These are phyloP conservation scores for Xylaria hypoxylon DNA, from an alignment of 2,329 filamentous ascomycete species.

Conservation along the genomic window DNA sequence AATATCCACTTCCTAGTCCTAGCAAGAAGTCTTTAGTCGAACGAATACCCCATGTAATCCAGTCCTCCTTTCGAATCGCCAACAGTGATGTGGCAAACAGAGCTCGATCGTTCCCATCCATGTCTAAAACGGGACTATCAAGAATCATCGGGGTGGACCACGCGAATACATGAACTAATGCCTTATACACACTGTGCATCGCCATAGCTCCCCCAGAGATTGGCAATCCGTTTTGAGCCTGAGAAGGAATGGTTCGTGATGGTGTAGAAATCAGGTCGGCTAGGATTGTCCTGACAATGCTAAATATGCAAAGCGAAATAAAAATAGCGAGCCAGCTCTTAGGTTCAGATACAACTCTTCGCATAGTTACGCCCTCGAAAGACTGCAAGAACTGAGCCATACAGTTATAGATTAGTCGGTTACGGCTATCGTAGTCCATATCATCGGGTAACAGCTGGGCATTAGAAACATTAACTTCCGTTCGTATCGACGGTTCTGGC, in stretches of 20 bases:
- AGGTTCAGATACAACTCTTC: conserved; percentile 54
- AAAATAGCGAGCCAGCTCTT: conserved; percentile 65
- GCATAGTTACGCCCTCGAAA: conserved; percentile 61
- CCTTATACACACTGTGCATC: conserved; percentile 64
- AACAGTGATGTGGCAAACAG: conserved; percentile 58
- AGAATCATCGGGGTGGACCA: conserved; percentile 58
- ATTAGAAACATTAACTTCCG: conserved; percentile 52
- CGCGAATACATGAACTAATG: conserved; percentile 62
- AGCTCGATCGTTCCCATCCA: conserved; percentile 60
- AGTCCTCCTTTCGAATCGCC: conserved; percentile 61
- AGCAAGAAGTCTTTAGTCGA: conserved; percentile 64
- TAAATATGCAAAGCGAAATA: conserved; percentile 69
- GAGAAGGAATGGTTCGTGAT: conserved; percentile 44
- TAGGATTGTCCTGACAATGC: conserved; percentile 64
- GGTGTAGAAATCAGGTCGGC: conserved; percentile 58
- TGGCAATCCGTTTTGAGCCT: conserved; percentile 44
- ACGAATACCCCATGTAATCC: conserved; percentile 59
- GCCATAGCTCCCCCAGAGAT: conserved; percentile 47
- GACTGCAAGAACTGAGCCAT: conserved; percentile 64
- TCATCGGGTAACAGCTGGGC: conserved; percentile 55
- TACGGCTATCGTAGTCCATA: conserved; percentile 61
- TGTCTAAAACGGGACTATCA: conserved; percentile 56
- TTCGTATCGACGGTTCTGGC: conserved; percentile 58
- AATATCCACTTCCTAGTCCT: conserved; percentile 59
- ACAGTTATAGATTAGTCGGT: conserved; percentile 62